Percentiles rank a stretch among this genome's conserved stretches.
Evolutionary conservation across 2,329 filamentous ascomycete species (phyloP).

Genomic region (Massarina eburnea): DNA sequence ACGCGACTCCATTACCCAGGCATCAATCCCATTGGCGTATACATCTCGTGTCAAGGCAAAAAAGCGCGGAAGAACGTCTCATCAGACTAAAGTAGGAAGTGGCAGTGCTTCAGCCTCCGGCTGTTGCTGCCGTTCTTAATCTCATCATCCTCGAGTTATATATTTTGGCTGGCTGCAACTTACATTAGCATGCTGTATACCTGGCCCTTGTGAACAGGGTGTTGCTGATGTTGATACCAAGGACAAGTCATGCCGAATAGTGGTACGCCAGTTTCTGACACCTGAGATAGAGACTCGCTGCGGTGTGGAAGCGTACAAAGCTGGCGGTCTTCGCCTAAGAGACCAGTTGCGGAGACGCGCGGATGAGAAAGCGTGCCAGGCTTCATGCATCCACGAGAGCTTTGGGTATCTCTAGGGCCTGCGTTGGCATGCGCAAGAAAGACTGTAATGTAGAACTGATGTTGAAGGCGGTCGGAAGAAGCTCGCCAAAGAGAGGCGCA

Average conservation of each 20-base stretch:
- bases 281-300: neutral
- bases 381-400: conserved; percentile 17
- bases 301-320: neutral
- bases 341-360: neutral
- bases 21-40: conserved; percentile 16
- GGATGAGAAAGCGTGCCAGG: conserved; percentile 4
- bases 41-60: conserved; percentile 5
- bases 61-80: conserved; percentile 9
- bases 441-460: neutral
- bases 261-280: conserved; percentile 11
- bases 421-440: neutral
- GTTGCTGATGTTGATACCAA: too few relatives aligned
- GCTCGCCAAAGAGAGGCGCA: neutral
- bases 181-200: conserved; percentile 4
- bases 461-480: neutral
- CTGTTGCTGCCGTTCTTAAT: conserved; percentile 7
- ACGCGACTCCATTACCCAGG: conserved; percentile 16
- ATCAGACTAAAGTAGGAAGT: conserved; percentile 17
- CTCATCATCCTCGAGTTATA: too few relatives aligned
- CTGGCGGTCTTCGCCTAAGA: conserved; percentile 15
- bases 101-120: conserved; percentile 34
- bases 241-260: neutral
- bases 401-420: neutral
- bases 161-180: neutral
- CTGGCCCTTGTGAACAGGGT: conserved; percentile 9